A percentile compares a stretch with the other conserved stretches of the same genome.
These are phyloP conservation scores for Sophora flavescens DNA, from an alignment of 306 rosid genomes.

Conservation along the genomic window DNA sequence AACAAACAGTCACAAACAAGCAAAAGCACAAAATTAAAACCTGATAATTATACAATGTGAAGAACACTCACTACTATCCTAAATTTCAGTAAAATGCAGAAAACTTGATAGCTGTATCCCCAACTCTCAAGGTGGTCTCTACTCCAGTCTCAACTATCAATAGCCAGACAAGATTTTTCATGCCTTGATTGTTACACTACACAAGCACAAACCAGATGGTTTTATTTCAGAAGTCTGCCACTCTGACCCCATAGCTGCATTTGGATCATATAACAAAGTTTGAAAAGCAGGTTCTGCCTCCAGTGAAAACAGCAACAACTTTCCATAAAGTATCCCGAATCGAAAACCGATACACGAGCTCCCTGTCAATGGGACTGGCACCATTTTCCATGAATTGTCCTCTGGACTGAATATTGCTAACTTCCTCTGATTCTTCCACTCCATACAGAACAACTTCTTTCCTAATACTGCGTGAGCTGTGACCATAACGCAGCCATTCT, in stretches of 20 bases:
- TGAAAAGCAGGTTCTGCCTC: constrained; percentile 58
- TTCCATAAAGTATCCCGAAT: constrained; percentile 75
- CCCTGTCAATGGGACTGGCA: constrained; percentile 81
- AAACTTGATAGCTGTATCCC: constrained; percentile 8
- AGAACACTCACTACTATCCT: neutral
- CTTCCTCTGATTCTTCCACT: constrained; percentile 94
- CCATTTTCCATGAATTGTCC: constrained; percentile 86
- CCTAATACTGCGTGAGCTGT: constrained; percentile 88
- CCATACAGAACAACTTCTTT: constrained; percentile 87
- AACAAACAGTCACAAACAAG: constrained; percentile 1
- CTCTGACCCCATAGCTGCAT: constrained; percentile 80
- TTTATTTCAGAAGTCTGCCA: constrained; percentile 80
- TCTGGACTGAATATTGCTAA: constrained; percentile 74
- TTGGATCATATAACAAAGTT: constrained; percentile 87
- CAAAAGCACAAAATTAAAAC: constrained; percentile 35
- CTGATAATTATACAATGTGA: neutral
- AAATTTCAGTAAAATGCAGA: constrained; percentile 27
- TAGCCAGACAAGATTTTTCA: constrained; percentile 46
- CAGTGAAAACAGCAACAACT: constrained; percentile 71
- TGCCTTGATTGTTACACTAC: constrained; percentile 84
- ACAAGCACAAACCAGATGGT: constrained; percentile 84
- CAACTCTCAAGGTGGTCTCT: constrained; percentile 18
- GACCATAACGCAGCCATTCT: constrained; percentile 99
- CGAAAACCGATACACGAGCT: constrained; percentile 75
- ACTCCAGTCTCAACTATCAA: constrained; percentile 44